Percentiles rank a stretch among this genome's conserved stretches.
Evolutionary conservation across 2,329 filamentous ascomycete genomes (phyloP).

Genomic region (Penicillium sclerotiorum): DNA sequence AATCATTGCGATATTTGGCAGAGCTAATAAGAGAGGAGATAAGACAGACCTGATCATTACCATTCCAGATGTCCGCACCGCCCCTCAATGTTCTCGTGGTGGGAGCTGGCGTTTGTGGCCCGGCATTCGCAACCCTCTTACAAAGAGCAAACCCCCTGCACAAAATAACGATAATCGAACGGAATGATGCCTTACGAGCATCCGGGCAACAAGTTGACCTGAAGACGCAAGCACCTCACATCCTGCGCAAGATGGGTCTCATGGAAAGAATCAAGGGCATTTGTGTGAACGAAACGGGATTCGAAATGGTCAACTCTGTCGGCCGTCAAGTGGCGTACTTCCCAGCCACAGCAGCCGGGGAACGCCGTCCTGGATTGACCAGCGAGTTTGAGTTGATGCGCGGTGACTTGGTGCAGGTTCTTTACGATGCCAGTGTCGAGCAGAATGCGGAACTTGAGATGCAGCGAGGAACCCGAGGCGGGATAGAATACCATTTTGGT

Average conservation of each 20-base stretch:
- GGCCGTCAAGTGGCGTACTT: conserved; percentile 45
- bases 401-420: conserved; percentile 52
- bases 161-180: conserved; percentile 48
- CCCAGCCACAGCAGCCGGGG: too few species aligned
- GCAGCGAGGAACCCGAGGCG: too few species aligned
- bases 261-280: conserved; percentile 43
- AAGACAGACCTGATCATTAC: too few species aligned
- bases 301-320: conserved; percentile 49
- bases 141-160: conserved; percentile 43
- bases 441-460: too few species aligned
- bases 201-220: conserved; percentile 59
- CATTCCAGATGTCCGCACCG: too few species aligned
- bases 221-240: conserved; percentile 54
- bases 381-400: conserved; percentile 60
- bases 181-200: conserved; percentile 46
- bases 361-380: too few species aligned
- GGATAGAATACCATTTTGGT: conserved; percentile 43
- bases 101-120: conserved; percentile 45
- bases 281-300: conserved; percentile 51
- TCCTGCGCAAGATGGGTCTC: conserved; percentile 58
- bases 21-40: too few species aligned
- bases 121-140: conserved; percentile 55
- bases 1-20: too few species aligned
- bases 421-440: too few species aligned
- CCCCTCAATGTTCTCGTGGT: conserved; percentile 54